Conservation (phyloP, 2,329 filamentous ascomycete genomes). For the Colletotrichum lini region DNA sequence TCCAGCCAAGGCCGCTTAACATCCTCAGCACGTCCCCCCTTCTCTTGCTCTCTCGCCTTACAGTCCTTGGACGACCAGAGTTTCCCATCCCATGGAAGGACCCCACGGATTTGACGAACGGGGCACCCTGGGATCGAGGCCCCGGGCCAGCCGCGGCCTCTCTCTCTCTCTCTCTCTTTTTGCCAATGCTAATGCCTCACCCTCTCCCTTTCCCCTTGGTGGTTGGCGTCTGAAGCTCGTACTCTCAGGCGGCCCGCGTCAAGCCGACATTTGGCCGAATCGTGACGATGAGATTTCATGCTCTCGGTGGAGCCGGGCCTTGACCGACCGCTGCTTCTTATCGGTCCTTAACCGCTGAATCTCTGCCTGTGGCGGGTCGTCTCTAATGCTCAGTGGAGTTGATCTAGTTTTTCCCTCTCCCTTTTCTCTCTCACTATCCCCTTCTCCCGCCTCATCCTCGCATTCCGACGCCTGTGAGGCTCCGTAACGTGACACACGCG, state of each 20-base stretch:
- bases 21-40: background rate
- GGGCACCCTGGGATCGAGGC: slow-evolving; percentile 17
- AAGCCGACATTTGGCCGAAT: slow-evolving; percentile 43
- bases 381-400: slow-evolving; percentile 33
- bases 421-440: background rate
- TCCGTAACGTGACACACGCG: slow-evolving; percentile 27
- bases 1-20: slow-evolving; percentile 7
- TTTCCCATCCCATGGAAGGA: background rate
- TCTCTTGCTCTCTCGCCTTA: too few species aligned
- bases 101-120: background rate
- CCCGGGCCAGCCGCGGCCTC: slow-evolving; percentile 19
- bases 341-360: slow-evolving; percentile 43
- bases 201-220: slow-evolving; percentile 1
- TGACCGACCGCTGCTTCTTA: slow-evolving; percentile 39
- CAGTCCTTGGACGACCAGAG: too few species aligned
- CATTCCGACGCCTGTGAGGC: background rate
- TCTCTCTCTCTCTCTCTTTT: background rate
- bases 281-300: slow-evolving; percentile 38
- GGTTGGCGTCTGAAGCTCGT: slow-evolving; percentile 1
- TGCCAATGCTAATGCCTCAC: background rate
- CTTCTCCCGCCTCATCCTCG: slow-evolving; percentile 23
- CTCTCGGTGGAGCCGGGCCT: slow-evolving; percentile 39
- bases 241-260: slow-evolving; percentile 28
- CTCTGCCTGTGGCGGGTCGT: slow-evolving; percentile 33
- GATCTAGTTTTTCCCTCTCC: slow-evolving; percentile 19